Conservation (phyloP, 2,329 filamentous ascomycete species). For the Beauveria asiatica region DNA sequence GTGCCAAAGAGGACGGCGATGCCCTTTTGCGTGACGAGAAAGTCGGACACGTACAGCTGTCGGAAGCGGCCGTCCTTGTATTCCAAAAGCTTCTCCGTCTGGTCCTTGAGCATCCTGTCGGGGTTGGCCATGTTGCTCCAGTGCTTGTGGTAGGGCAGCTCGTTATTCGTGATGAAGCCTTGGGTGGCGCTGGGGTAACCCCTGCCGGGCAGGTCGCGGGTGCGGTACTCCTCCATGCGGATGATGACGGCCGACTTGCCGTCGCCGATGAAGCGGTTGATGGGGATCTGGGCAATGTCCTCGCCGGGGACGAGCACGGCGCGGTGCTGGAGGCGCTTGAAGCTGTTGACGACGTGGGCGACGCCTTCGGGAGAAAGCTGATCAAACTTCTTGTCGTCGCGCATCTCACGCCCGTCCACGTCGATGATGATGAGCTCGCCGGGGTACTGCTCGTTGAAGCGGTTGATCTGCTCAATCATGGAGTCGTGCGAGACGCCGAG, state of each 20-base stretch:
- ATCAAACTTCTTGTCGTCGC: background rate
- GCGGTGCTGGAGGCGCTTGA: conserved; percentile 18
- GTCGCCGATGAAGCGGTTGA: conserved; percentile 20
- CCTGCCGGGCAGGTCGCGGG: background rate
- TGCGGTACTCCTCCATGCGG: conserved; percentile 19
- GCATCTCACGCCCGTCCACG: conserved; percentile 15
- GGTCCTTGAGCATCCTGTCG: conserved; percentile 15
- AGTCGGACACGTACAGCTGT: conserved; percentile 19
- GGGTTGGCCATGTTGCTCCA: conserved; percentile 16
- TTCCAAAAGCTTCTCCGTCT: conserved; percentile 14
- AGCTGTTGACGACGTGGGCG: conserved; percentile 14
- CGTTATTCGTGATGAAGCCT: conserved; percentile 20
- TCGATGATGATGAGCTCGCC: conserved; percentile 28
- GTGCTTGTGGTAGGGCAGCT: conserved; percentile 19
- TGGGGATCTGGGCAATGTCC: conserved; percentile 20
- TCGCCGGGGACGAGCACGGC: conserved; percentile 14
- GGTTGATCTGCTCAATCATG: conserved; percentile 22
- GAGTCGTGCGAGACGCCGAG: conserved; percentile 18
- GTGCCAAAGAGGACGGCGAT: background rate
- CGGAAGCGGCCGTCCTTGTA: conserved; percentile 3
- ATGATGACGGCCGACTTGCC: conserved; percentile 21
- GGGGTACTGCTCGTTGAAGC: conserved; percentile 20
- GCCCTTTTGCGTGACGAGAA: conserved; percentile 18
- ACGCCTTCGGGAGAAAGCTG: conserved; percentile 8
- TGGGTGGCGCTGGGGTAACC: conserved; percentile 18